phyloP scores from a whole-genome alignment of 2,329 filamentous ascomycete species.

The Trichoderma aggressivum region DNA sequence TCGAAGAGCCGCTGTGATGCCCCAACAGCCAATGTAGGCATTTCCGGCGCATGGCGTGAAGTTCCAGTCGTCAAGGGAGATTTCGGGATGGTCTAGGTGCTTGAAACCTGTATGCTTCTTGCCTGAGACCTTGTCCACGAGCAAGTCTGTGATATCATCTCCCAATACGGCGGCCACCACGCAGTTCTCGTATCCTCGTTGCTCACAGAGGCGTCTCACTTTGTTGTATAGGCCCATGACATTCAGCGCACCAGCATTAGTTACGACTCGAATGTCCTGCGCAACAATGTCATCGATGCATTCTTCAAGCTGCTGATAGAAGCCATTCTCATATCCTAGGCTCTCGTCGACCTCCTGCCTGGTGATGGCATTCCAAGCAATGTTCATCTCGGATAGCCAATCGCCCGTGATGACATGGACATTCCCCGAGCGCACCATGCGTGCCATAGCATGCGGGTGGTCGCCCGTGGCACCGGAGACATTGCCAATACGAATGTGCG shows the following conservation, averaged over 20 bases:
- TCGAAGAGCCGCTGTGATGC: conserved; percentile 42
- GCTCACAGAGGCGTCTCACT: conserved; percentile 30
- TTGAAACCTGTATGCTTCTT: conserved; percentile 22
- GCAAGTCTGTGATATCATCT: conserved; percentile 36
- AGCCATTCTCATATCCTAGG: conserved; percentile 37
- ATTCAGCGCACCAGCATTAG: conserved; percentile 41
- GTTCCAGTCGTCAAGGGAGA: conserved; percentile 29
- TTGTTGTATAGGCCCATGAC: conserved; percentile 33
- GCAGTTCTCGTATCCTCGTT: conserved; percentile 28
- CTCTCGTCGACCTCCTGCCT: conserved; percentile 32
- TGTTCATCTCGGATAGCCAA: conserved; percentile 47
- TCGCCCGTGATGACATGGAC: conserved; percentile 40
- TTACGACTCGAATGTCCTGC: conserved; percentile 35
- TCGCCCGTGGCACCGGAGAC: conserved; percentile 36
- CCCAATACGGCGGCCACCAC: conserved; percentile 39
- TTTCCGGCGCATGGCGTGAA: conserved; percentile 29
- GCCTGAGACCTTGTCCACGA: conserved; percentile 21
- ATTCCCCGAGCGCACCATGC: conserved; percentile 31
- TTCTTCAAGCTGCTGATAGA: conserved; percentile 42
- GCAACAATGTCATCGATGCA: conserved; percentile 36
- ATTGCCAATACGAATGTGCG: conserved; percentile 33
- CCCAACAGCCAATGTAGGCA: conserved; percentile 50
- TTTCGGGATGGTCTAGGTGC: conserved; percentile 31
- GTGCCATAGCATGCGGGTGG: conserved; percentile 33
- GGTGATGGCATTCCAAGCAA: conserved; percentile 42